Conservation (phyloP, 768 basidiomycete genomes). For the Mycena crocata region DNA sequence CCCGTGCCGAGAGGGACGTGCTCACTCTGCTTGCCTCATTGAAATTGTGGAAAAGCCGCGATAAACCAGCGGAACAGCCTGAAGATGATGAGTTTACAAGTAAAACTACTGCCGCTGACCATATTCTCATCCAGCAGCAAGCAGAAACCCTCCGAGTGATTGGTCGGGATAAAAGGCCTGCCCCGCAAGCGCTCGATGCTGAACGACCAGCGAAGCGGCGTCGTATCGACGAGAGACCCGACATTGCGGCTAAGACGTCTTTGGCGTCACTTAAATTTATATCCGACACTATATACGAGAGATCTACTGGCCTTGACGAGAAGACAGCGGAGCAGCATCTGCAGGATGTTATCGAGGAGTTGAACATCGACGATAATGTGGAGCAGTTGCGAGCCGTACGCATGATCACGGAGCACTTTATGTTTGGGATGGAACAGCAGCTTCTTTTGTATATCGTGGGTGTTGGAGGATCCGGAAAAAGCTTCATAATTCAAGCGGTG, state of each 20-base stretch:
- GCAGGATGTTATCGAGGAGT: neutral
- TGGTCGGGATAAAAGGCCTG: neutral
- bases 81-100: too few species aligned
- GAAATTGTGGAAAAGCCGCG: too few species aligned
- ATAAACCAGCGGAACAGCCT: too few species aligned
- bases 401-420: conserved; percentile 10
- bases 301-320: neutral
- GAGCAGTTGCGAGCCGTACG: neutral
- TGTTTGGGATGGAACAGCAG: conserved; percentile 1
- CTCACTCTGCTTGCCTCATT: too few species aligned
- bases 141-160: too few species aligned
- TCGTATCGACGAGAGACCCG: neutral
- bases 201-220: neutral
- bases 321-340: neutral
- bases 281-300: neutral
- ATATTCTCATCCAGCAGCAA: too few species aligned
- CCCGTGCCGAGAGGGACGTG: too few species aligned
- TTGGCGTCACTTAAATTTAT: neutral
- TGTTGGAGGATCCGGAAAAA: conserved; percentile 4
- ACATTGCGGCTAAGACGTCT: neutral
- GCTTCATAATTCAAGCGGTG: neutral
- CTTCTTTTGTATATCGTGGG: conserved; percentile 3
- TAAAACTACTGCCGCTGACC: too few species aligned
- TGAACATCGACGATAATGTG: neutral
- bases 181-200: neutral